Evolutionary conservation across 2,329 filamentous ascomycete genomes (phyloP), one percentile per base, ranked within the genome.

Genomic region (Knufia petricola): DNA sequence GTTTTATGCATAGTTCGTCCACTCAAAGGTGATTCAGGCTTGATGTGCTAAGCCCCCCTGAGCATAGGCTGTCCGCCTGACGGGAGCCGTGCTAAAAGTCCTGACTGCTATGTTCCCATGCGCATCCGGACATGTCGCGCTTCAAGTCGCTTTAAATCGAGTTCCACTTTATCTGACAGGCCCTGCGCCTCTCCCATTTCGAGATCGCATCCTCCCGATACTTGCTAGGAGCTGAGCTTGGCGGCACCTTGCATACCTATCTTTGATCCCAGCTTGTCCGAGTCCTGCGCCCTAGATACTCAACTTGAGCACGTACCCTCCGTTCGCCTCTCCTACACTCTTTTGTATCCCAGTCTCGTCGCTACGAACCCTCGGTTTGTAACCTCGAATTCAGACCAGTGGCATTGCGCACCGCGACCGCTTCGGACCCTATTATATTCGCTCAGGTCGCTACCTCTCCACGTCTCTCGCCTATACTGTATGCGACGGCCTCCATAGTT

Each of bases 111-210:
- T 4, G 13, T n/a, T 36, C 32, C n/a, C 32, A 36, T n/a, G 6
- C 32, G 32, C 4, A n/a, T 36, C 32, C 15, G 15, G 32, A 6
- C 15, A n/a, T 13, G 32, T 13, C 26, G 26, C 26, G 12, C 6
- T 12, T 7, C 32, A n/a, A 4, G 4, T 13, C 13, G 32, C 20
- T 34, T 12, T 34, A 12, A 19, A 44, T 28, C n/a, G n/a, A n/a
- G n/a, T n/a, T n/a, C n/a, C n/a, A n/a, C n/a, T n/a, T 17, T 28
- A 38, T 38, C 44, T 46, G 19, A 46, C 44, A n/a, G 31, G 30
- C n/a, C 46, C 30, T 48, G 46, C 46, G 46, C 46, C 46, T 48
- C 46, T 17, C 41, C 46, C 34, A 40, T 48, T 48, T 39, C 21
- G n/a, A 46, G 34, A 32, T 21, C 26, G n/a, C 42, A 19, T 45